Percentiles rank a stretch among this genome's conserved stretches.
Conservation (phyloP, 139 green algal species). For the Auxenochlorella protothecoides region DNA sequence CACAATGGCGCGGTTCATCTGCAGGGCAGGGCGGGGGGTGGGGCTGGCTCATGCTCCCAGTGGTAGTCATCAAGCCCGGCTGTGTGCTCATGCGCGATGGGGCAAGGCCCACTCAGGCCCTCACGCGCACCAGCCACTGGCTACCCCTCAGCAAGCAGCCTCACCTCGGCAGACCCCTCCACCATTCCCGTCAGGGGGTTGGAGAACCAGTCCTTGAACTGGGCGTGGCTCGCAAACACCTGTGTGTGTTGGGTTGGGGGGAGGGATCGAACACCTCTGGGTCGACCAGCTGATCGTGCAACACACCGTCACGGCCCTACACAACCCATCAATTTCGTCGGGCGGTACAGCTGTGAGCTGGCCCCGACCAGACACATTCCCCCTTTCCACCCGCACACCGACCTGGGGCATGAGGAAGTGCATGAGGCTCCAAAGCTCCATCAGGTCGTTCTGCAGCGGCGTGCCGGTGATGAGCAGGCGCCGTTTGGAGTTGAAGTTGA, state of each 20-base stretch:
- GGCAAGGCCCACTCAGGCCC: too few relatives aligned
- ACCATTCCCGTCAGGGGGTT: conserved; percentile 86
- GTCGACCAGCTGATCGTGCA: background rate
- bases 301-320: background rate
- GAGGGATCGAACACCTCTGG: background rate
- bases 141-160: conserved; percentile 25
- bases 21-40: background rate
- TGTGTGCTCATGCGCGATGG: background rate
- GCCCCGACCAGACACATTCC: too few relatives aligned
- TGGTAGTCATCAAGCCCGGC: background rate
- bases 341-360: too few relatives aligned
- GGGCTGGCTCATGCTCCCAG: background rate
- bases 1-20: conserved; percentile 59
- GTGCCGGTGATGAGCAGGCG: conserved; percentile 89
- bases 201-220: conserved; percentile 98
- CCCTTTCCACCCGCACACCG: too few relatives aligned
- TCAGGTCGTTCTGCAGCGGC: conserved; percentile 95
- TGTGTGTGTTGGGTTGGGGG: conserved; percentile 4
- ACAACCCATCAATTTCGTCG: background rate
- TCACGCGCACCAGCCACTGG: too few relatives aligned
- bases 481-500: conserved; percentile 92
- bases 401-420: conserved; percentile 96
- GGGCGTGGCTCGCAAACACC: conserved; percentile 70
- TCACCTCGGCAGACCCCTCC: conserved; percentile 64
- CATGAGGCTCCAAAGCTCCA: conserved; percentile 97